Evolutionary conservation across 345 rosid genomes (phyloP).

Genomic region (Rhizophora mangle): DNA sequence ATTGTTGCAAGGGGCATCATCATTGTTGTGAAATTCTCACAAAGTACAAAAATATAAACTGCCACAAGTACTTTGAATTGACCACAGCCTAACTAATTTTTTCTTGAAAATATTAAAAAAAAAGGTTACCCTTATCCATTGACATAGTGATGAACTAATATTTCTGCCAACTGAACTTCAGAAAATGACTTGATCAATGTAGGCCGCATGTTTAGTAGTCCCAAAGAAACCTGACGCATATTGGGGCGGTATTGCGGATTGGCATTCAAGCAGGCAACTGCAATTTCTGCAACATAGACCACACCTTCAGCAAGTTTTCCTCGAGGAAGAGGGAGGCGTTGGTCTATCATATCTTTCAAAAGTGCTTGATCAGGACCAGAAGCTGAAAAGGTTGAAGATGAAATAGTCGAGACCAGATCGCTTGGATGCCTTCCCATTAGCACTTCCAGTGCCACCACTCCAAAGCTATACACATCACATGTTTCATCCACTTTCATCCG

Average conservation of each 20-base stretch:
- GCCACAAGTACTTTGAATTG: too few species aligned
- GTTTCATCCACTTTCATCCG: constrained; percentile 9
- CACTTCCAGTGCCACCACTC: constrained; percentile 10
- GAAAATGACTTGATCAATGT: constrained; percentile 7
- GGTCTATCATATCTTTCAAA: constrained; percentile 11
- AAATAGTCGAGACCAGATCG: constrained; percentile 6
- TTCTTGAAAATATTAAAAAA: too few species aligned
- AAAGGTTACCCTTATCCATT: too few species aligned
- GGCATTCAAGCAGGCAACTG: constrained; percentile 10
- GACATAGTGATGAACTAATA: not conserved
- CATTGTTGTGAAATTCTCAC: too few species aligned
- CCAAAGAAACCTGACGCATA: constrained; percentile 7
- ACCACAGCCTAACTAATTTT: too few species aligned
- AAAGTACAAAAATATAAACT: too few species aligned
- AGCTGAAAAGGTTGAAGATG: not conserved
- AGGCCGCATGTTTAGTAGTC: not conserved
- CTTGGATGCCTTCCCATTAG: constrained; percentile 16
- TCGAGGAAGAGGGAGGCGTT: not conserved
- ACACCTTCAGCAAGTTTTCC: constrained; percentile 1
- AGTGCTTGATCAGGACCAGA: not conserved
- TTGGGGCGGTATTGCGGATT: constrained; percentile 18
- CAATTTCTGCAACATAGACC: not conserved
- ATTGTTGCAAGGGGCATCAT: too few species aligned
- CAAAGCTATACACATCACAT: constrained; percentile 15
- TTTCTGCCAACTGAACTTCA: not conserved